Conservation (phyloP, 345 rosid species). For the Ceriops zippeliana region DNA sequence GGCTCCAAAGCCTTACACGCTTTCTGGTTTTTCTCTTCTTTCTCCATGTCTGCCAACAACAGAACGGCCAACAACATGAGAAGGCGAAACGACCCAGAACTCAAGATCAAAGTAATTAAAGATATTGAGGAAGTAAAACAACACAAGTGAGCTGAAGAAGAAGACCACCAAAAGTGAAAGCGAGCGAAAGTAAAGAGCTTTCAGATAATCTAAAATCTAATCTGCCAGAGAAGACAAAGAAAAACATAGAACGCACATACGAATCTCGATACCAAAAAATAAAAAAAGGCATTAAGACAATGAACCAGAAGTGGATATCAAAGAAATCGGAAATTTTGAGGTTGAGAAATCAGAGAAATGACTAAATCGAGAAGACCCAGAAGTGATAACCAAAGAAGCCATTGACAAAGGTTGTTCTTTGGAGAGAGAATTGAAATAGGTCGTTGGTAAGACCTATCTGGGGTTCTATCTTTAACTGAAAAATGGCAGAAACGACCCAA, state of each 20-base stretch:
- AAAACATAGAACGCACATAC: not conserved
- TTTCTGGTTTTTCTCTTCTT: conserved; percentile 42
- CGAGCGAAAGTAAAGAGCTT: not conserved
- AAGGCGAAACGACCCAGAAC: conserved; percentile 3
- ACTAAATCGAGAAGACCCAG: conserved; percentile 7
- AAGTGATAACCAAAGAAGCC: conserved; percentile 1
- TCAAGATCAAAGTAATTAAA: not conserved
- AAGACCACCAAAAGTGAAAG: not conserved
- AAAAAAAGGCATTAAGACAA: not conserved
- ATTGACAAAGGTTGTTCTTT: not conserved
- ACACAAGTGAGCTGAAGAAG: not conserved
- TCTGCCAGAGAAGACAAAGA: conserved; percentile 10
- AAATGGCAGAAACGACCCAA: not conserved
- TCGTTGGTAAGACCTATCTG: not conserved
- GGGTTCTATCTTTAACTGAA: not conserved
- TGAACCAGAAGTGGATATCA: conserved; percentile 2
- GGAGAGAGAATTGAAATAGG: not conserved
- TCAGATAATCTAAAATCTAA: not conserved
- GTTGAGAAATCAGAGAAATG: not conserved
- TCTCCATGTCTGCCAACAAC: conserved; percentile 33
- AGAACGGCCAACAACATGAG: not conserved
- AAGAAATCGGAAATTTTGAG: not conserved
- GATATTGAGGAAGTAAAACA: not conserved
- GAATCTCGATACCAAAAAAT: conserved; percentile 1
- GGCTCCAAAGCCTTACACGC: conserved; percentile 39